These are phyloP conservation scores for Cardamine chenopodiifolia DNA, from an alignment of 345 rosid genomes.

Conservation along the genomic window DNA sequence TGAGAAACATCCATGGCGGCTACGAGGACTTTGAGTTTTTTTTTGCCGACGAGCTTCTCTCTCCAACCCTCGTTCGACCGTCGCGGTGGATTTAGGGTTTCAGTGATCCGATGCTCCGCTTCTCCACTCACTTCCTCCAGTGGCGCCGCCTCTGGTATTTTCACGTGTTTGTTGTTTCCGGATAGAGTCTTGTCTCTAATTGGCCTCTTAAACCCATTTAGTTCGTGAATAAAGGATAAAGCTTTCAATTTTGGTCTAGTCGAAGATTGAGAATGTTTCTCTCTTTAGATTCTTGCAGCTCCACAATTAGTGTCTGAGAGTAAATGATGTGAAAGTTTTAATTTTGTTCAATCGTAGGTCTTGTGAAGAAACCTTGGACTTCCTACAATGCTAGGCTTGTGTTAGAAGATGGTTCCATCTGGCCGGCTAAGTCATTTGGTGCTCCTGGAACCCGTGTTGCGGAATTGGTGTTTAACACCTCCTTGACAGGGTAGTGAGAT, in stretches of 20 bases:
- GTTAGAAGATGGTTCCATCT: constrained; percentile 87
- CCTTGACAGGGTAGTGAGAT: constrained; percentile 93
- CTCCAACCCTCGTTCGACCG: too few relatives aligned
- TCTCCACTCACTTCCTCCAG: too few relatives aligned
- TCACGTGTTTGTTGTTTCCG: background rate
- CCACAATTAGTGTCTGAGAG: background rate
- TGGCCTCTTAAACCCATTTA: background rate
- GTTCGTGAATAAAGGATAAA: background rate
- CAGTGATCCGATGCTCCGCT: too few relatives aligned
- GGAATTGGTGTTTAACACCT: constrained; percentile 94
- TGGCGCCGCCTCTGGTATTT: too few relatives aligned
- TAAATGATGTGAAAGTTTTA: constrained; percentile 7
- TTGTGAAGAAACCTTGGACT: constrained; percentile 84
- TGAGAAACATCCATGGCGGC: constrained; percentile 43
- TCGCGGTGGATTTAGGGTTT: too few relatives aligned
- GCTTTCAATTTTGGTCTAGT: background rate
- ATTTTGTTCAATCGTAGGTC: constrained; percentile 19
- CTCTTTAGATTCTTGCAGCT: background rate
- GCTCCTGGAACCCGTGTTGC: constrained; percentile 94
- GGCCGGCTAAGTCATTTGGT: constrained; percentile 98
- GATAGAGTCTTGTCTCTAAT: background rate
- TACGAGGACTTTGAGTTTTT: constrained; percentile 30
- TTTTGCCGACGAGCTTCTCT: constrained; percentile 7
- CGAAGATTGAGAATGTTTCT: too few relatives aligned
- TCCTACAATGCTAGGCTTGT: constrained; percentile 83